A percentile compares a stretch with the other conserved stretches of the same genome.
Evolutionary conservation across 2,329 filamentous ascomycete genomes (phyloP).

Genomic region (Ceratocystis huliohia): DNA sequence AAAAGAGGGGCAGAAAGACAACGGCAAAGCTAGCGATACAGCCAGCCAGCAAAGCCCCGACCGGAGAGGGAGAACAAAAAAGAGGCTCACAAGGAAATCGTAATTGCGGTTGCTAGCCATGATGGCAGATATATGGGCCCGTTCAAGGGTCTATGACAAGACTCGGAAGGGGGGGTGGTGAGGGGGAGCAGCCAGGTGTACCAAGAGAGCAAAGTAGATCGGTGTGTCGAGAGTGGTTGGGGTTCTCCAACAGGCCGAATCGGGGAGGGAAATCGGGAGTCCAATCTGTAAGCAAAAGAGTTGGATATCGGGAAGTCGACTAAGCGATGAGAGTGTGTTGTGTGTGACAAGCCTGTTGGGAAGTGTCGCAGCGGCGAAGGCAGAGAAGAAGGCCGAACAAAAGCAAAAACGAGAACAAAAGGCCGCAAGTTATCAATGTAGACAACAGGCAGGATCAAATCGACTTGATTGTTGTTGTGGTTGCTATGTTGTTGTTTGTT

Average conservation of each 20-base stretch:
- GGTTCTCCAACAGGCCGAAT: not conserved
- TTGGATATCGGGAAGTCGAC: too few relatives aligned
- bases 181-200: not conserved
- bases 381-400: too few relatives aligned
- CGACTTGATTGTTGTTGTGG: too few relatives aligned
- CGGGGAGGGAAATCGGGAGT: not conserved
- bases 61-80: conserved; percentile 11
- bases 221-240: not conserved
- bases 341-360: not conserved
- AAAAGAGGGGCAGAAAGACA: not conserved
- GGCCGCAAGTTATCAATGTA: too few relatives aligned
- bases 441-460: too few relatives aligned
- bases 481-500: too few relatives aligned
- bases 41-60: conserved; percentile 12
- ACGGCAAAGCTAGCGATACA: not conserved
- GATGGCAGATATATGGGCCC: conserved; percentile 21
- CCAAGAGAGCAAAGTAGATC: not conserved
- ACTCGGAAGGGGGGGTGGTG: not conserved
- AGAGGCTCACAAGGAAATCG: conserved; percentile 70
- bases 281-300: not conserved
- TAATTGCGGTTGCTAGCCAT: conserved; percentile 99
- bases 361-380: not conserved
- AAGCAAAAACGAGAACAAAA: too few relatives aligned
- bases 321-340: too few relatives aligned
- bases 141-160: not conserved